Evolutionary conservation across 768 basidiomycete species (phyloP).

Genomic region (Lactifluus pinguis): DNA sequence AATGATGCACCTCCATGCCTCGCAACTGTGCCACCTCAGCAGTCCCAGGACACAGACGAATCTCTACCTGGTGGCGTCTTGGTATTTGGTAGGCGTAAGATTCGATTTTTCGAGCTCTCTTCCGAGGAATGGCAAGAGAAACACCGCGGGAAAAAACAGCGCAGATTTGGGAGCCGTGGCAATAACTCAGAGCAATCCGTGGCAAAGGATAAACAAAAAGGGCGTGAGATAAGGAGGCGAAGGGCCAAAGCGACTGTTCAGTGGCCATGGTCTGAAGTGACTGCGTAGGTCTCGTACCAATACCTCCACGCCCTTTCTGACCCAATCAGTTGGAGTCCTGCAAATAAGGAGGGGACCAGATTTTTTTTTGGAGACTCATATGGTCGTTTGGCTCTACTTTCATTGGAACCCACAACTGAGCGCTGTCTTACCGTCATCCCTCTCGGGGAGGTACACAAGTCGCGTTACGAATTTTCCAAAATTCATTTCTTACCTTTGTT

Average conservation of each 20-base stretch:
- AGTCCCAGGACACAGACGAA: constrained; percentile 23
- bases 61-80: constrained; percentile 56
- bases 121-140: constrained; percentile 40
- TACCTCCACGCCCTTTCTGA: neutral
- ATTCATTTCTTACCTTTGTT: constrained; percentile 7
- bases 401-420: constrained; percentile 33
- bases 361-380: constrained; percentile 62
- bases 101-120: constrained; percentile 53
- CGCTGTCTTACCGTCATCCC: constrained; percentile 45
- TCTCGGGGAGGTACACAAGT: constrained; percentile 61
- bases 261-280: constrained; percentile 72
- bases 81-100: constrained; percentile 57
- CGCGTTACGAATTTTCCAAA: neutral
- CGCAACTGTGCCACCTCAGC: constrained; percentile 30
- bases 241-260: constrained; percentile 48
- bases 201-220: constrained; percentile 49
- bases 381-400: constrained; percentile 63
- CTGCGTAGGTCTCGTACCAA: constrained; percentile 42
- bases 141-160: constrained; percentile 50
- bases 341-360: constrained; percentile 38
- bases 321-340: constrained; percentile 38
- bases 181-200: constrained; percentile 36
- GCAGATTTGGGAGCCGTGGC: constrained; percentile 43
- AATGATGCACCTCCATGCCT: constrained; percentile 23
- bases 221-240: constrained; percentile 42